A percentile compares a stretch with the other conserved stretches of the same genome.
phyloP scores from a whole-genome alignment of 2,329 filamentous ascomycete species.

The Fusarium humuli region DNA sequence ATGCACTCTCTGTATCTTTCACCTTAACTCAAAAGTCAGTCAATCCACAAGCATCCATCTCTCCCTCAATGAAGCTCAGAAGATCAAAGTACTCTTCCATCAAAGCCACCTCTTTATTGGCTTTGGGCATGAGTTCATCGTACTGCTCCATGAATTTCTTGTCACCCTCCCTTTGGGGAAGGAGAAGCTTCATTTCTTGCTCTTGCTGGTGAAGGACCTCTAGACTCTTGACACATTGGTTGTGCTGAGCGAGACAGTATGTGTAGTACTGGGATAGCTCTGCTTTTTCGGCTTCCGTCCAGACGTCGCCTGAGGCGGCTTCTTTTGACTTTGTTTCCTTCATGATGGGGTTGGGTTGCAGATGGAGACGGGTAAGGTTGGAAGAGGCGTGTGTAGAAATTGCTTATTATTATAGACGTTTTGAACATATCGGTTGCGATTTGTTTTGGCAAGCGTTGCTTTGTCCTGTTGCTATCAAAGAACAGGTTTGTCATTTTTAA shows the following conservation, averaged over 20 bases:
- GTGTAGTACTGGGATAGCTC: not conserved
- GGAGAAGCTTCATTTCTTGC: rapidly evolving
- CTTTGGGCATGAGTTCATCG: not conserved
- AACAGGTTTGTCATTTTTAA: too few relatives aligned
- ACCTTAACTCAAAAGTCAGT: not conserved
- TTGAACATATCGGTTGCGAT: too few relatives aligned
- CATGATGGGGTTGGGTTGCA: not conserved
- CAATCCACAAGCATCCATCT: not conserved
- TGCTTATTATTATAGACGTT: too few relatives aligned
- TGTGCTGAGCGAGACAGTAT: not conserved
- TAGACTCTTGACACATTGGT: not conserved
- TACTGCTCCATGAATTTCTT: not conserved
- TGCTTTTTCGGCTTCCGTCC: not conserved
- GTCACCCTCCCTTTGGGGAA: not conserved
- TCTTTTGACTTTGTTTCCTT: not conserved
- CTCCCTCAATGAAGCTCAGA: not conserved
- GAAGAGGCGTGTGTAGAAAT: too few relatives aligned
- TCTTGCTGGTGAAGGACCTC: not conserved
- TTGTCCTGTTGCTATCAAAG: too few relatives aligned
- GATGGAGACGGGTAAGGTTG: rapidly evolving
- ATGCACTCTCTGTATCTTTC: too few relatives aligned
- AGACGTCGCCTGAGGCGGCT: not conserved
- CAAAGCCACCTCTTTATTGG: not conserved
- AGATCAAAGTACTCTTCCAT: not conserved
- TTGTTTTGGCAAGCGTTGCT: too few relatives aligned